Evolutionary conservation across 2,329 filamentous ascomycete genomes (phyloP), one percentile per base, ranked within the genome.

Genomic region (Ascochyta lentis): DNA sequence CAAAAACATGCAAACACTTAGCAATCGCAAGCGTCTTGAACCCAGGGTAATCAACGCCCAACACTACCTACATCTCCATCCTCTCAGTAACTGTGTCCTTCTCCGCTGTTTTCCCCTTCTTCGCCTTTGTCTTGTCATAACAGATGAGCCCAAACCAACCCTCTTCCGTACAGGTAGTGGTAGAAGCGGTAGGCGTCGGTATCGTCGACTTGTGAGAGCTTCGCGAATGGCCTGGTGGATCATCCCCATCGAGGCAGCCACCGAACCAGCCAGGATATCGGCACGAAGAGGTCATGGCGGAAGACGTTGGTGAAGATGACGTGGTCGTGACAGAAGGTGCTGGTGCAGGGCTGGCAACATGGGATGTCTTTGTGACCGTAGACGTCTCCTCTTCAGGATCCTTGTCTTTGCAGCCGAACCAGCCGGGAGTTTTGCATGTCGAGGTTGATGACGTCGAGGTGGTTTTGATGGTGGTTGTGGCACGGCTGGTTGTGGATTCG

Each of bases 381-480:
- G 66, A 78, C 73, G 66, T 84, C n/a, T 63, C 51, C 29, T 56
- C 59, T 42, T 38, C 38, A 22, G 53, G 47, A 6, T 56, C 53
- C 10, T 51, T 51, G 31, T 71, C 86, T 26, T 86, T 84, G 72
- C 86, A 88, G 13, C 86, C 86, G 65, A 89, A 89, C 83, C 86
- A 89, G 2, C 86, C 86, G 2, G 85, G 85, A 2, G 75, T 78
- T 49, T 78, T n/a, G 80, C 84, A 54, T 71, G 77, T 82, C 0
- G 69, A 71, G 3, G 68, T 72, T 1, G 70, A 68, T 3, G 69
- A 68, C 0, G 69, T 71, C 2, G 72, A 72, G 6, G 65, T 64
- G 3, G 77, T 78, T 27, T 74, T 79, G 0, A 80, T 80, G 0
- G 82, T 79, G 9, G 78, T 79, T 2, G 80, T 77, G 68, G 79